Base-by-base conservation (phyloP, 352 stramenopile species). In the Globisporangium emineosum region DNA sequence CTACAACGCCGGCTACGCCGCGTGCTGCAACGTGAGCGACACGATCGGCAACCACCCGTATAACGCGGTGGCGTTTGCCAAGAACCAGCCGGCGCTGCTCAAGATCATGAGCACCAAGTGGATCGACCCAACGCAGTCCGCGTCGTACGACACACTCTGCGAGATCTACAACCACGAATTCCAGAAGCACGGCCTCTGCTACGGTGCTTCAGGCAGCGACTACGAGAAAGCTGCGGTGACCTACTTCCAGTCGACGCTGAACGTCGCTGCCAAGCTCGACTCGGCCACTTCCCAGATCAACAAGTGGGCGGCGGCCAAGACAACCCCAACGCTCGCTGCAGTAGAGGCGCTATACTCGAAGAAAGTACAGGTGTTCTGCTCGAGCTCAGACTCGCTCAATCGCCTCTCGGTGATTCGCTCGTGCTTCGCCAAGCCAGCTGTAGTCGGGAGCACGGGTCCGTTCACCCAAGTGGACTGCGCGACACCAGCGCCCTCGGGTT, bases 1-100 rank as follows among this genome's bases (percentile, higher is more conserved):
- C 72, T 90, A 91, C 68, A 69, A 88, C 62, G 77, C 85, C 56
- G 83, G 81, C 62, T 90, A 90, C 69, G 69, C 81, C 25, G 70
- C 70, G 61, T 90, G 81, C 76, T 90, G 79, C 66, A 89, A 89
- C 63, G 76, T 77, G 37, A 83, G 59, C 37, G 70, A 78, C 57
- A 67, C 68, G 19, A 66, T 78, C 35, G 42, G 51, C n/a, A 89
- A 92, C 71, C 70, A 77, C 9, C 83, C 83, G 30, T 88, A 79
- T 62, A 52, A 89, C 51, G 77, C 75, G 2, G 64, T 42, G 1
- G 55, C 60, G 29, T 88, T 90, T 40, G 68, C 72, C 55, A 61
- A 90, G 79, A 70, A 79, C 57, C 78, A 87, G 69, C 72, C 73
- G 33, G 77, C 78, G 8, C 77, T 79, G 53, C 81, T 89, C 71